Evolutionary conservation across 441 rosid species (phyloP), one percentile per base, ranked within the genome.

Genomic region (Raphanus hybrid): DNA sequence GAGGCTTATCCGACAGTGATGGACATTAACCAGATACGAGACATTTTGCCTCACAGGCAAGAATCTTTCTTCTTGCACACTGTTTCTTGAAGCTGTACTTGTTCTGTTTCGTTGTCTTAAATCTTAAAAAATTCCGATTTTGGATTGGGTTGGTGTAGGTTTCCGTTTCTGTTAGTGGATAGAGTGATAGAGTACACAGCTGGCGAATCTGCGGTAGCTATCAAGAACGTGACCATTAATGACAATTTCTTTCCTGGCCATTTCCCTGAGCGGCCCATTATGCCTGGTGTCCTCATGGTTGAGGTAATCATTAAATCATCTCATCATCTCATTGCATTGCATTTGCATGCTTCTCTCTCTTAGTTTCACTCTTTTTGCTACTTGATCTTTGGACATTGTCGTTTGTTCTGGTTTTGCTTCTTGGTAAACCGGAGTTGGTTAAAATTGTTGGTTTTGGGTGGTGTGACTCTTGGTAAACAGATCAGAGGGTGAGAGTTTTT

Each of bases 231-330:
- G 50, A 93, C 96, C 1, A 91, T 91, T 8, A 93, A 93, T 78
- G 98, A 93, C 74, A 93, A 90, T 83, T 93, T 93, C 82, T 93
- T 93, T 71, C 97, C 98, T 65, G 98, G 98, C 5, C 98, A 93
- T 81, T 93, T 93, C 70, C 98, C 97, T 29, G 96, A 88, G 79
- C 86, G 97, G 75, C 98, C 98, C 8, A 93, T 91, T 5, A 90
- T 93, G 98, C 98, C 97, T 76, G 97, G 97, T 58, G 97, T 93
- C 72, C 97, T 93, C 82, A 93, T 91, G 96, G 85, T 93, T 81
- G 98, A 93, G 97, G 97, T 92, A 79, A 77, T 67, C 10, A 0
- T 18, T 29, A 29, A 29, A 29, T 29, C 3, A 3, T 45, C 52
- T 3, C 75, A 61, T 39, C 18, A 18, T 18, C 18, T 18, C 18